Evolutionary conservation across 1,284 basidiomycete species (phyloP).

Genomic region (Volvariella surrecta): DNA sequence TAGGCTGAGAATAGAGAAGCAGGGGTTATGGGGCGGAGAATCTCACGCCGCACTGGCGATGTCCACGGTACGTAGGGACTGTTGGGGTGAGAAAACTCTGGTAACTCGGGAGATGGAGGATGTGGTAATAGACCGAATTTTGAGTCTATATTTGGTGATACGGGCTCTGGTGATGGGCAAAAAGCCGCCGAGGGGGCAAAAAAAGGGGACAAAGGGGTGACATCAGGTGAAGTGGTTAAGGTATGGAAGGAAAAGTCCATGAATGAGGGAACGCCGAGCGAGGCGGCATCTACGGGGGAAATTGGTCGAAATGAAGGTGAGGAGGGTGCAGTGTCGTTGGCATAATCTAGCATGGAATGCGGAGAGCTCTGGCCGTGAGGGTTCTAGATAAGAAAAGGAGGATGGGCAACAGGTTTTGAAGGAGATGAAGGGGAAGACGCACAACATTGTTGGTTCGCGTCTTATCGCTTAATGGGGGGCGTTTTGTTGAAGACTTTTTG

Average conservation of each 20-base stretch:
- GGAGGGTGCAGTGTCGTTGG: background rate
- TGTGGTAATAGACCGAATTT: too few species aligned
- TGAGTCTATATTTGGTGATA: too few species aligned
- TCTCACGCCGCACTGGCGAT: slow-evolving; percentile 7
- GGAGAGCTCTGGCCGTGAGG: background rate
- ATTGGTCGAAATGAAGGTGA: too few species aligned
- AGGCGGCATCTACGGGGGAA: too few species aligned
- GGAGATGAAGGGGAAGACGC: background rate
- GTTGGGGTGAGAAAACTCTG: slow-evolving; percentile 8
- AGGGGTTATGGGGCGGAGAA: slow-evolving; percentile 5
- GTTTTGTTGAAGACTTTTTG: background rate
- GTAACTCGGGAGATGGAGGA: background rate
- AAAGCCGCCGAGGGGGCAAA: too few species aligned
- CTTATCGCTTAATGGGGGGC: background rate
- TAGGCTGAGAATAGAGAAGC: background rate
- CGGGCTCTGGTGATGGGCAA: too few species aligned
- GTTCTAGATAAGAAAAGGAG: background rate
- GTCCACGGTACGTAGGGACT: slow-evolving; percentile 12
- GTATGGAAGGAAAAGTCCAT: background rate
- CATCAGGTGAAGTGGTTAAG: background rate
- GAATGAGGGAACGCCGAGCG: background rate
- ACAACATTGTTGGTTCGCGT: background rate
- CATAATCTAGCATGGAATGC: background rate
- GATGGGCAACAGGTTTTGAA: background rate
- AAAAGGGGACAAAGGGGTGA: background rate